These are phyloP conservation scores for Hydnomerulius pinastri DNA, from an alignment of 768 basidiomycete genomes.

Conservation along the genomic window DNA sequence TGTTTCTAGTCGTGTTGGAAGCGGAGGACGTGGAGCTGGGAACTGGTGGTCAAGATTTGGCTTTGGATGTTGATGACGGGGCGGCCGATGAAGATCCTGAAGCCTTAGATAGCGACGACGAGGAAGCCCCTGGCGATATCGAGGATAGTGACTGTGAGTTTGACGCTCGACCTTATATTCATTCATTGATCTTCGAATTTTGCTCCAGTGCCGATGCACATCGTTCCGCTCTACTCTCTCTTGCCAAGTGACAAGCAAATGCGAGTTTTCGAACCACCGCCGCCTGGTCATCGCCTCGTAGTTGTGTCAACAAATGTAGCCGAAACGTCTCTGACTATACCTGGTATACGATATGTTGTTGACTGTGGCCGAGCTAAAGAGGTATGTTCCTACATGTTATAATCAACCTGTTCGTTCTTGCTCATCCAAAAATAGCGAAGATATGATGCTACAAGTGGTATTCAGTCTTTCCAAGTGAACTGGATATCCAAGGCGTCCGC, in stretches of 20 bases:
- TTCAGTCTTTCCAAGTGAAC: constrained; percentile 88
- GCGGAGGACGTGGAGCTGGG: constrained; percentile 81
- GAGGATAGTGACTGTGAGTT: constrained; percentile 69
- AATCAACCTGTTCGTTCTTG: background rate
- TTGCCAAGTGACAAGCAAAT: constrained; percentile 94
- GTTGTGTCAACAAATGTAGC: constrained; percentile 97
- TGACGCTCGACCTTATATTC: constrained; percentile 5
- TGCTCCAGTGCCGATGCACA: constrained; percentile 81
- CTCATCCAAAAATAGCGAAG: constrained; percentile 54
- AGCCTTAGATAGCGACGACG: constrained; percentile 73
- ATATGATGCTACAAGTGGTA: constrained; percentile 77
- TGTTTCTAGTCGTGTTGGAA: constrained; percentile 64
- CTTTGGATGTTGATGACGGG: constrained; percentile 68
- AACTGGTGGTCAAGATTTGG: constrained; percentile 46
- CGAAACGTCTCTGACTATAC: constrained; percentile 96
- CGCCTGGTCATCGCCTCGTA: constrained; percentile 78
- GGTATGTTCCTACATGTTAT: constrained; percentile 39
- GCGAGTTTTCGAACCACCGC: constrained; percentile 86
- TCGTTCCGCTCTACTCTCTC: constrained; percentile 92
- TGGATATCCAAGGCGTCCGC: constrained; percentile 98
- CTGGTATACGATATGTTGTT: constrained; percentile 96
- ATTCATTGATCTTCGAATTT: background rate
- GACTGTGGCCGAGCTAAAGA: constrained; percentile 96
- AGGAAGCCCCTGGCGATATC: constrained; percentile 52
- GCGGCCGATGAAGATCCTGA: constrained; percentile 69